Conservation (phyloP, 345 rosid species). For the Rhizophora mangle region DNA sequence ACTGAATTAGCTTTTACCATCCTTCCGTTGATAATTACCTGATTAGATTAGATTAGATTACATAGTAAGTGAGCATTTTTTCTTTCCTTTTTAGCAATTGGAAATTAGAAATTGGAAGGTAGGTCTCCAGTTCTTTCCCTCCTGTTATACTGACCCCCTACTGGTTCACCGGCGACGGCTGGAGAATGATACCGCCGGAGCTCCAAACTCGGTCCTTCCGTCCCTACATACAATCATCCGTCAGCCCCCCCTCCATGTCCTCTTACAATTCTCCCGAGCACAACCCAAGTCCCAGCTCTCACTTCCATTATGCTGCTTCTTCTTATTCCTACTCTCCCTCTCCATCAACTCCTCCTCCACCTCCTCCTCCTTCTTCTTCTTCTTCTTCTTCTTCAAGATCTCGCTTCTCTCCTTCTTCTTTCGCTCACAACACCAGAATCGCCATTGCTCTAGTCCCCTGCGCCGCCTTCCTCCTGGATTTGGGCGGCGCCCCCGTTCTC, state of each 20-base stretch:
- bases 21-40: neutral
- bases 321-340: constrained; percentile 7
- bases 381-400: constrained; percentile 31
- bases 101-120: too few relatives aligned
- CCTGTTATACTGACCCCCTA: too few relatives aligned
- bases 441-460: constrained; percentile 79
- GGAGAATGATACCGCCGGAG: constrained; percentile 89
- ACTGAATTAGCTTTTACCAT: neutral
- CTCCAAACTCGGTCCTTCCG: constrained; percentile 83
- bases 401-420: constrained; percentile 77
- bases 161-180: neutral
- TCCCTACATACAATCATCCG: constrained; percentile 50
- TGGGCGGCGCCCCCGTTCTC: constrained; percentile 86
- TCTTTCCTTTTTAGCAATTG: too few relatives aligned
- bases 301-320: constrained; percentile 25
- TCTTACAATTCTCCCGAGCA: constrained; percentile 39
- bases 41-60: too few relatives aligned
- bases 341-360: constrained; percentile 23
- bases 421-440: constrained; percentile 70
- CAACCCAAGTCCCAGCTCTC: constrained; percentile 42
- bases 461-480: constrained; percentile 90
- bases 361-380: constrained; percentile 26
- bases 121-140: neutral
- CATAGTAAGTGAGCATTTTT: too few relatives aligned
- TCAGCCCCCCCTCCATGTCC: constrained; percentile 42